phyloP scores from a whole-genome alignment of 129 eudicot genomes.

The Lactuca sativa region DNA sequence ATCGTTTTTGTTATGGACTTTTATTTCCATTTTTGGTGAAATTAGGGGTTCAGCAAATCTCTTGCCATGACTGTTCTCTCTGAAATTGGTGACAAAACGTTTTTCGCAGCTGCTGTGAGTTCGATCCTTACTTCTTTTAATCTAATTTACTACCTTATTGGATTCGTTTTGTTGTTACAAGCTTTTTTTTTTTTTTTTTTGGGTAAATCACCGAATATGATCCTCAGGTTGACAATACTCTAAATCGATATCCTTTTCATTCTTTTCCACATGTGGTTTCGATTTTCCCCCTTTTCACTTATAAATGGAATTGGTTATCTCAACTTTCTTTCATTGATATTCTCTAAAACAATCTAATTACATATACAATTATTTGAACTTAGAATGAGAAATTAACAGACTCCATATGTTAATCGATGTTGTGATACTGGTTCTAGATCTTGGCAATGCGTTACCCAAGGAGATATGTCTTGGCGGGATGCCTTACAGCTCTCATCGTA shows the following conservation, averaged over 20 bases:
- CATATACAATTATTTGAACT: background rate
- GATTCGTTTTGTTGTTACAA: background rate
- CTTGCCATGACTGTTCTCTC: slow-evolving; percentile 89
- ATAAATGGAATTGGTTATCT: background rate
- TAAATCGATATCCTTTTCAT: background rate
- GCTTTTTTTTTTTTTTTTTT: background rate
- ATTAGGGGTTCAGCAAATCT: slow-evolving; percentile 81
- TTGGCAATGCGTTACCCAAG: slow-evolving; percentile 97
- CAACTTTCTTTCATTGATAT: background rate
- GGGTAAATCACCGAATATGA: background rate
- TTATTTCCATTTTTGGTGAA: background rate
- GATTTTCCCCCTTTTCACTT: background rate
- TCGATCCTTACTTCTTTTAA: background rate
- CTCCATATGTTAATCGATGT: background rate
- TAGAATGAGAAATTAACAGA: background rate
- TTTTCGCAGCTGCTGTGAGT: slow-evolving; percentile 89
- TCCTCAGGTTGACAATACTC: background rate
- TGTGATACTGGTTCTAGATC: slow-evolving; percentile 43
- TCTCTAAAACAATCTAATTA: background rate
- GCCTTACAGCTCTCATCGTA: slow-evolving; percentile 71
- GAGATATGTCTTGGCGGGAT: slow-evolving; percentile 84
- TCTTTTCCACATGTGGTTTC: background rate
- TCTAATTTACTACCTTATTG: background rate
- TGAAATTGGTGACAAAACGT: slow-evolving; percentile 92
- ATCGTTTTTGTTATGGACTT: background rate